Base-by-base conservation (phyloP, 768 basidiomycete species). In the Mycena chlorophos region DNA sequence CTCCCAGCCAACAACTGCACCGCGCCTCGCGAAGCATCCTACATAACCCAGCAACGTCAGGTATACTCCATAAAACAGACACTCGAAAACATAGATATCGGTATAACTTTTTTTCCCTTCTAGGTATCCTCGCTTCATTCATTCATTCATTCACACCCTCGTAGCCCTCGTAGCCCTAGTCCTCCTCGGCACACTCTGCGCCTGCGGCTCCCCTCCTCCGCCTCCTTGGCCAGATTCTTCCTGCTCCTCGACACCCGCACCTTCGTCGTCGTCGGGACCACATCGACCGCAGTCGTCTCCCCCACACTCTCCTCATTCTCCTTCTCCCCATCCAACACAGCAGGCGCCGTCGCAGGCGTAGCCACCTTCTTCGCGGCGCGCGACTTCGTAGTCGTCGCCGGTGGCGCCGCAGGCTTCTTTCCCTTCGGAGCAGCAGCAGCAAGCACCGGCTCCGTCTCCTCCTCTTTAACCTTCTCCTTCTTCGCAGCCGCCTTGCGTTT, bases 291-390 rank as follows among this genome's bases (percentile, higher is more conserved):
- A n/a, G n/a, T n/a, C n/a, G n/a, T n/a, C n/a, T n/a, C n/a, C n/a
- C 45, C 69, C 0, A 66, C 70, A 20, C 71, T 68, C 10, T 70
- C 70, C 5, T 68, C 69, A 50, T 78, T 78, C 64, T 78, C 77
- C 56, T 80, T 78, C 51, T 78, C 71, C 4, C 66, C 66, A 5
- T 65, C 61, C 30, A 67, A 63, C 30, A 58, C 61, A 2, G 68
- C 69, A 23, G 71, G 52, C n/a, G 59, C 55, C 10, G 59, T 56
- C 20, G 52, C 55, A 28, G 60, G 49, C 19, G 43, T 49, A 42
- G 38, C 52, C 14, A 17, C 49, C 40, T 57, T 57, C 4, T 55
- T 47, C 12, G 54, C 31, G n/a, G n/a, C n/a, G n/a, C n/a, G n/a
- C n/a, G n/a, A n/a, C n/a, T n/a, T n/a, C 26, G 58, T 8, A 34